A percentile compares a stretch with the other conserved stretches of the same genome.
phyloP scores from a whole-genome alignment of 2,329 filamentous ascomycete genomes.

The Fusarium fracticaudum region DNA sequence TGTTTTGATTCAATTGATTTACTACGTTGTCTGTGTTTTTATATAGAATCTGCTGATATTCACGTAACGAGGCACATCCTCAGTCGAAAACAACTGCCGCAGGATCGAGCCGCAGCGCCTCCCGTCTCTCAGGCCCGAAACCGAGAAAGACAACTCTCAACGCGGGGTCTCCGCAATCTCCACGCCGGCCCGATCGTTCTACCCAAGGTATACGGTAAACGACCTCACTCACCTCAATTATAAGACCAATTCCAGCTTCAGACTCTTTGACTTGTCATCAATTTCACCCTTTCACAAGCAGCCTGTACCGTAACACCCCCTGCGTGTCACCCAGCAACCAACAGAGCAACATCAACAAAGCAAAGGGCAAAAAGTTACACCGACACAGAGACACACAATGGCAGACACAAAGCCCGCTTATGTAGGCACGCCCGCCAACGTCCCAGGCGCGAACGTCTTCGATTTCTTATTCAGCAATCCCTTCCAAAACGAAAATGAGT shows the following conservation, averaged over 20 bases:
- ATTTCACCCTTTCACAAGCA: not conserved
- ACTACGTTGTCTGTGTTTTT: rapidly evolving
- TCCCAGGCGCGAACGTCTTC: slow-evolving; percentile 46
- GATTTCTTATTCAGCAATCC: slow-evolving; percentile 52
- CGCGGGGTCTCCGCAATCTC: slow-evolving; percentile 38
- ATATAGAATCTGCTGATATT: not conserved
- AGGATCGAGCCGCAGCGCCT: not conserved
- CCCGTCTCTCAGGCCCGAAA: not conserved
- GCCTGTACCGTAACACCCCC: not conserved
- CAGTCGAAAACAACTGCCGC: slow-evolving; percentile 36
- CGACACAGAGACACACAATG: slow-evolving; percentile 1
- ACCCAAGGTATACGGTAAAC: slow-evolving; percentile 17
- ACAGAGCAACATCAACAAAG: not conserved
- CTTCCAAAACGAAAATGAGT: slow-evolving; percentile 46
- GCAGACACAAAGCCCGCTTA: slow-evolving; percentile 26
- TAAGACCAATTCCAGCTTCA: slow-evolving; percentile 6
- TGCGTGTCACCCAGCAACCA: slow-evolving; percentile 3
- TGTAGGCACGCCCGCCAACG: slow-evolving; percentile 26
- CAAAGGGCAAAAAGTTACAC: not conserved
- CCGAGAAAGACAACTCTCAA: not conserved
- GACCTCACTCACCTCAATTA: slow-evolving; percentile 18
- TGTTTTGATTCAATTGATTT: rapidly evolving
- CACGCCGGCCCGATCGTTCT: slow-evolving; percentile 21
- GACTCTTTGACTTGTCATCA: not conserved
- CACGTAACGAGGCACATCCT: not conserved